Percentiles rank a stretch among this genome's conserved stretches.
Evolutionary conservation across 108 stramenopile species (phyloP).

Genomic region (Thalassiosira profunda): DNA sequence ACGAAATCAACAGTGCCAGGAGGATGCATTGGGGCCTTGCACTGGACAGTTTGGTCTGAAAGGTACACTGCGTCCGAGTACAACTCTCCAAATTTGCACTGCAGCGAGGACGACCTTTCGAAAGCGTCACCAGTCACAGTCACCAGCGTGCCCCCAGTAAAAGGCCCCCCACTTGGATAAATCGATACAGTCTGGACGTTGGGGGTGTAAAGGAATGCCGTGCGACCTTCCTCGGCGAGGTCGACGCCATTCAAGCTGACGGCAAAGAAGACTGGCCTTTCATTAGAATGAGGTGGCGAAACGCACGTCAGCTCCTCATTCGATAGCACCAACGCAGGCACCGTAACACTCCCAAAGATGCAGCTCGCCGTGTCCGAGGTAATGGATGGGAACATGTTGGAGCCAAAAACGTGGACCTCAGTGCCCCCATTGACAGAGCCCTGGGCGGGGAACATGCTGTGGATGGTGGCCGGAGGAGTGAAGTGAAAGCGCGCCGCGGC

Average conservation of each 20-base stretch:
- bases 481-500: conserved; percentile 14
- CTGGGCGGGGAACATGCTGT: conserved; percentile 17
- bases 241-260: conserved; percentile 41
- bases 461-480: conserved; percentile 8
- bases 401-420: conserved; percentile 31
- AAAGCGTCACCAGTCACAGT: conserved; percentile 40
- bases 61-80: conserved; percentile 2
- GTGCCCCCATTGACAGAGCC: conserved; percentile 42
- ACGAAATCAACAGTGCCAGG: conserved; percentile 27
- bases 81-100: conserved; percentile 22
- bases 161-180: conserved; percentile 32
- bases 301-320: conserved; percentile 27
- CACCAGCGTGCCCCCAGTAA: conserved; percentile 35
- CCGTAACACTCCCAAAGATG: conserved; percentile 23
- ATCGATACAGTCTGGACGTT: conserved; percentile 14
- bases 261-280: conserved; percentile 13
- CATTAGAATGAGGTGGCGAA: conserved; percentile 9
- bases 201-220: conserved; percentile 13
- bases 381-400: conserved; percentile 15
- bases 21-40: conserved; percentile 36
- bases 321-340: conserved; percentile 20
- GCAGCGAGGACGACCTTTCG: conserved; percentile 5
- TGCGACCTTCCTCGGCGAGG: background rate
- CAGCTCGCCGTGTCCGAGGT: background rate
- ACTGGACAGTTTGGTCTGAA: conserved; percentile 21